phyloP scores from a whole-genome alignment of 2,329 filamentous ascomycete species.

The Kalmusia sp. region DNA sequence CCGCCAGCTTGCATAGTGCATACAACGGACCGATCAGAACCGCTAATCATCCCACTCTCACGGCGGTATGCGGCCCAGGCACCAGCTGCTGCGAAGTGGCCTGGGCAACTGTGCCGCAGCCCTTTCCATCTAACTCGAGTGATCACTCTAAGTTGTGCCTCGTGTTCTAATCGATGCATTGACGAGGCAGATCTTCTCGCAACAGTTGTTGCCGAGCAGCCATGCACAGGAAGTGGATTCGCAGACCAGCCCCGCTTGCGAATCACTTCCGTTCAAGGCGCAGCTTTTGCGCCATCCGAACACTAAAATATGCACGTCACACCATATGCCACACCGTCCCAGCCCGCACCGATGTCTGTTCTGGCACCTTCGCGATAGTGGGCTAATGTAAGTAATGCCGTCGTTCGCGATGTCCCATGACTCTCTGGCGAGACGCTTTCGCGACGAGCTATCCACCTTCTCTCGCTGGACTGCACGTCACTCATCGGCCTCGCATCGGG shows the following conservation, averaged over 20 bases:
- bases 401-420: constrained; percentile 2
- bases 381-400: constrained; percentile 35
- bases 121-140: background rate
- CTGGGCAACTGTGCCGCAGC: background rate
- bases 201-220: constrained; percentile 5
- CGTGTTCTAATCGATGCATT: background rate
- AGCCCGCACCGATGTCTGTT: constrained; percentile 31
- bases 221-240: constrained; percentile 23
- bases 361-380: constrained; percentile 25
- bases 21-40: constrained; percentile 1
- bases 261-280: constrained; percentile 28
- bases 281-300: constrained; percentile 37
- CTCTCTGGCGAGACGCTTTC: background rate
- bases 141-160: background rate
- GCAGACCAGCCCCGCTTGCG: constrained; percentile 20
- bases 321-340: constrained; percentile 29
- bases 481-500: background rate
- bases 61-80: background rate
- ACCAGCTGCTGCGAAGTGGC: background rate
- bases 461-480: background rate
- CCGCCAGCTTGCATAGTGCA: background rate
- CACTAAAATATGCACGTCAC: constrained; percentile 48
- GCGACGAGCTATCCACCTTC: constrained; percentile 17
- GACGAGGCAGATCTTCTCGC: background rate
- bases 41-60: background rate